These are phyloP conservation scores for Cucurbitaria berberidis DNA, from an alignment of 2,329 filamentous ascomycete species.

Conservation along the genomic window DNA sequence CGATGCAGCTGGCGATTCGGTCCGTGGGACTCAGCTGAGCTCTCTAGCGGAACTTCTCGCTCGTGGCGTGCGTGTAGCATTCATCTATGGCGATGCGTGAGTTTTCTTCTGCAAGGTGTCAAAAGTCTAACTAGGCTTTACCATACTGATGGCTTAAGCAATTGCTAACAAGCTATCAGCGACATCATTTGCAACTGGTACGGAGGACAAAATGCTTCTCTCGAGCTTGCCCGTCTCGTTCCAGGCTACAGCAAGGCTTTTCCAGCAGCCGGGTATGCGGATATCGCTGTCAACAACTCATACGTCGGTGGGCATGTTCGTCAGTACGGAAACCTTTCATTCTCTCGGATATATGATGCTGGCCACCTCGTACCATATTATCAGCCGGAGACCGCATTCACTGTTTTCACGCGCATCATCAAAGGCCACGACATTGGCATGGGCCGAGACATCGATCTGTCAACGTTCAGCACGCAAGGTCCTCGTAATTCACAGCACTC, in stretches of 20 bases:
- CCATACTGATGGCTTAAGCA: background rate
- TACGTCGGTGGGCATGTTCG: conserved; percentile 75
- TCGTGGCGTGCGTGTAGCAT: conserved; percentile 61
- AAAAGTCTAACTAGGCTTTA: background rate
- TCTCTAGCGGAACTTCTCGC: conserved; percentile 52
- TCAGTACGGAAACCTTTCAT: conserved; percentile 71
- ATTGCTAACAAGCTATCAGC: background rate
- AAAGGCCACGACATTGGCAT: conserved; percentile 56
- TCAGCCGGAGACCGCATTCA: conserved; percentile 56
- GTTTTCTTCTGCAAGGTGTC: conserved; percentile 1
- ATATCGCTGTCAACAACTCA: conserved; percentile 70
- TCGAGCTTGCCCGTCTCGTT: conserved; percentile 55
- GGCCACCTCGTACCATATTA: conserved; percentile 58
- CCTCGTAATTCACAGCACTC: conserved; percentile 63
- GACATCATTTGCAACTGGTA: conserved; percentile 66
- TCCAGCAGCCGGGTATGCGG: conserved; percentile 70
- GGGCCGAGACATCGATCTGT: conserved; percentile 58
- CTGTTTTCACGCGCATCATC: conserved; percentile 59
- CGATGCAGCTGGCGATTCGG: conserved; percentile 52
- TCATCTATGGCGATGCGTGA: conserved; percentile 70
- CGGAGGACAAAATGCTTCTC: conserved; percentile 75
- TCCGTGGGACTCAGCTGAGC: conserved; percentile 49
- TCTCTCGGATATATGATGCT: conserved; percentile 59
- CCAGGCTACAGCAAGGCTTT: conserved; percentile 61
- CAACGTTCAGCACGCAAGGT: conserved; percentile 64